Evolutionary conservation across 78 protist genomes (phyloP).

Genomic region (Dictyostelium capitatum): DNA sequence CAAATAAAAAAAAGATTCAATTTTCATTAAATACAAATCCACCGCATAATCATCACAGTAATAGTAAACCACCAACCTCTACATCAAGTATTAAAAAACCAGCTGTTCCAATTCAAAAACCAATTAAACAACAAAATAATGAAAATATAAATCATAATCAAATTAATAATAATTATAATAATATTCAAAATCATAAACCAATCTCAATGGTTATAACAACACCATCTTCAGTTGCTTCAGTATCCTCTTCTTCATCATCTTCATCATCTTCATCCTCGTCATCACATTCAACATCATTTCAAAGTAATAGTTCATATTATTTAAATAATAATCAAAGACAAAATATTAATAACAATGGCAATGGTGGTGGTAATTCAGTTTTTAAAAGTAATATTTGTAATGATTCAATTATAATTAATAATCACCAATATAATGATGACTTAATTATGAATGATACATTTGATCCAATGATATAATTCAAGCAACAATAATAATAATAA

Average conservation of each 20-base stretch:
- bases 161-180: background rate
- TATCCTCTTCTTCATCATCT: background rate
- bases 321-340: background rate
- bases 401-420: conserved; percentile 3
- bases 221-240: background rate
- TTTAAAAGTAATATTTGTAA: conserved; percentile 5
- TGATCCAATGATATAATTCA: conserved; percentile 12
- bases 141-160: background rate
- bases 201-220: background rate
- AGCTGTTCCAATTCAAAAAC: background rate
- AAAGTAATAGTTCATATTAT: conserved; percentile 9
- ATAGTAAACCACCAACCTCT: background rate
- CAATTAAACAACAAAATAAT: background rate
- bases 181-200: background rate
- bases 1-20: conserved; percentile 10
- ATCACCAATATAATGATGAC: conserved; percentile 12
- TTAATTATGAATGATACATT: conserved; percentile 21
- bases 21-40: background rate
- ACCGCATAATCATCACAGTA: background rate
- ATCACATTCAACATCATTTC: background rate
- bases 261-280: background rate
- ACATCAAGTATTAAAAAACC: background rate
- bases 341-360: background rate
- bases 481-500: no score
- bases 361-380: background rate